phyloP scores from a whole-genome alignment of 2,329 filamentous ascomycete genomes.

The Sporothrix variecibatus region DNA sequence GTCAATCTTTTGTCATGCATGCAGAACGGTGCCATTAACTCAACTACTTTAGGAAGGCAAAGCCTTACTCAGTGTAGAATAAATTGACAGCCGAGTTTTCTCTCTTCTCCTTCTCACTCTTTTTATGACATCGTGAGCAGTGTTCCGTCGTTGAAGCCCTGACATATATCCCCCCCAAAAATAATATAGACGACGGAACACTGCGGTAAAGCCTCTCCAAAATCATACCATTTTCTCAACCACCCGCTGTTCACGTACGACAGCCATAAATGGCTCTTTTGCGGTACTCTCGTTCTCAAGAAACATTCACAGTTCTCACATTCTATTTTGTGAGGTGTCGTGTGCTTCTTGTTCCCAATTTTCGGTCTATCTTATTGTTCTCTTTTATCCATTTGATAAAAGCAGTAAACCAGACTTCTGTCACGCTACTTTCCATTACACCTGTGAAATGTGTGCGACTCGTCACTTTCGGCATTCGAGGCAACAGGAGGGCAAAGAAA shows the following conservation, averaged over 20 bases:
- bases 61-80: background rate
- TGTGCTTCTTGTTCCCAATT: background rate
- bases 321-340: background rate
- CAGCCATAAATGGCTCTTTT: background rate
- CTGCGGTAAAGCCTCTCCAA: background rate
- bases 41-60: background rate
- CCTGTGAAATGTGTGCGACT: constrained; percentile 10
- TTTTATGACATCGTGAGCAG: background rate
- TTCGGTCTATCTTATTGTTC: too few relatives aligned
- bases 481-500: background rate
- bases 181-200: background rate
- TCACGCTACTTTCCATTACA: background rate
- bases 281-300: background rate
- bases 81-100: background rate
- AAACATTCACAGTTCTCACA: background rate
- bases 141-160: background rate
- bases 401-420: background rate
- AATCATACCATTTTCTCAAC: constrained; percentile 1
- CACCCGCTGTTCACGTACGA: background rate
- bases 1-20: background rate
- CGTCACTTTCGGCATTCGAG: background rate
- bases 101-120: background rate
- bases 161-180: background rate
- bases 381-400: background rate
- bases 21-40: too few relatives aligned